Conservation (phyloP, 306 rosid genomes). For the Gastrolobium bilobum region DNA sequence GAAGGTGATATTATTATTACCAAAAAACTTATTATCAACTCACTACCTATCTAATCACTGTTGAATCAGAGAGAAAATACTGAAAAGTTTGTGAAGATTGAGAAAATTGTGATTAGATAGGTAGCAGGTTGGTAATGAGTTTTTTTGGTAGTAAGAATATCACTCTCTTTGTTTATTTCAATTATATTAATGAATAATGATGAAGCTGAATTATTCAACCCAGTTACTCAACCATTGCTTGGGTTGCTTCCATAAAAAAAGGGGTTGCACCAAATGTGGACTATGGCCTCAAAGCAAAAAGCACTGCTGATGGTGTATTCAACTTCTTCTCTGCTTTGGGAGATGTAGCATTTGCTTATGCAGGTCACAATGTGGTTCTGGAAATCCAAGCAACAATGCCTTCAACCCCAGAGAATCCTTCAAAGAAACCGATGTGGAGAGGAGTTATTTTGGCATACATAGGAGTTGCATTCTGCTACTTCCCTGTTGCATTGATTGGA, state of each 20-base stretch:
- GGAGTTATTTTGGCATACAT: constrained; percentile 77
- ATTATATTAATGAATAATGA: neutral
- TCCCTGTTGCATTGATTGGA: constrained; percentile 80
- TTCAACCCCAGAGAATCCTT: constrained; percentile 75
- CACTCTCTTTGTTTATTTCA: neutral
- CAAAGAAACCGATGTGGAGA: constrained; percentile 91
- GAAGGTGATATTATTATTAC: too few relatives aligned
- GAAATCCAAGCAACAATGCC: constrained; percentile 98
- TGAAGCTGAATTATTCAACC: neutral
- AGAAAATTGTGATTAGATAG: too few relatives aligned
- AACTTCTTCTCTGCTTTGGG: constrained; percentile 76
- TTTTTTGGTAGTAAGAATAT: too few relatives aligned
- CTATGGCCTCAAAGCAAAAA: constrained; percentile 43
- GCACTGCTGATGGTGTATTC: constrained; percentile 37
- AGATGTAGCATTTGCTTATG: constrained; percentile 90
- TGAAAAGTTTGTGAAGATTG: too few relatives aligned
- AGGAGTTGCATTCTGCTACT: constrained; percentile 84
- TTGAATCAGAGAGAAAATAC: too few relatives aligned
- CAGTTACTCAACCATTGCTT: constrained; percentile 89
- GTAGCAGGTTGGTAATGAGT: too few relatives aligned
- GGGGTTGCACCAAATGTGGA: constrained; percentile 57
- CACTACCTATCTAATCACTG: too few relatives aligned
- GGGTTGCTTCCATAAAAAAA: constrained; percentile 61
- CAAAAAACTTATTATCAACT: too few relatives aligned
- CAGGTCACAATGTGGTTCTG: constrained; percentile 88